Evolutionary conservation across 257 asterid species (phyloP), one percentile per base, ranked within the genome.

Genomic region (Plantago ovata): DNA sequence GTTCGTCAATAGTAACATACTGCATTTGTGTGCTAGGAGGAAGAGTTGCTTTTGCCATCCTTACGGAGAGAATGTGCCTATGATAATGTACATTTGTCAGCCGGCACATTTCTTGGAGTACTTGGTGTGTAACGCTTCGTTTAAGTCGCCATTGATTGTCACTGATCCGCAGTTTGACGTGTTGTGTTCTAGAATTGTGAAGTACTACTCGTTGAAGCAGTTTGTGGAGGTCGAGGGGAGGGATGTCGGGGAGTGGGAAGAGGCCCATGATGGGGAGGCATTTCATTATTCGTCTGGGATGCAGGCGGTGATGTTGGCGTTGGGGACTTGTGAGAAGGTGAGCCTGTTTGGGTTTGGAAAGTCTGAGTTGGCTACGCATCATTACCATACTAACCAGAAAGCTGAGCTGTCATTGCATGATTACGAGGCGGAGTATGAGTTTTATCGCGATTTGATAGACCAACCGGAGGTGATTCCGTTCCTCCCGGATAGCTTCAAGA

Each of bases 221-320:
- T 85, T 88, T 6, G 66, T 80, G 32, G 79, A 73, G 75, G 55
- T 3, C 5, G 72, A 75, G 0, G 87, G 94, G 66, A 80, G 78
- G 63, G 69, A 60, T 33, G 56, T 80, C 1, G 82, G 64, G 9
- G 81, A 77, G 20, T 92, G 98, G 98, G 75, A 59, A 28, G 16
- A 81, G 19, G 73, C 73, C 0, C 98, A 84, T 49, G 98, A 79
- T 36, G 95, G 86, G 9, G 58, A 73, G 4, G 77, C 67, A 47
- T 92, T 92, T 67, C 98, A 92, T 69, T 85, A 92, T 73, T 92
- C 98, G 7, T 92, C 98, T 0, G 98, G 98, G 15, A 80, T 92
- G 86, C 95, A 92, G 73, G 97, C 98, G 1, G 79, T 92, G 50
- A 77, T 85, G 86, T 79, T 92, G 38, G 94, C 95, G 1, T 61